phyloP scores from a whole-genome alignment of 495 filamentous ascomycete genomes.

The Lineolata rhizophorae region DNA sequence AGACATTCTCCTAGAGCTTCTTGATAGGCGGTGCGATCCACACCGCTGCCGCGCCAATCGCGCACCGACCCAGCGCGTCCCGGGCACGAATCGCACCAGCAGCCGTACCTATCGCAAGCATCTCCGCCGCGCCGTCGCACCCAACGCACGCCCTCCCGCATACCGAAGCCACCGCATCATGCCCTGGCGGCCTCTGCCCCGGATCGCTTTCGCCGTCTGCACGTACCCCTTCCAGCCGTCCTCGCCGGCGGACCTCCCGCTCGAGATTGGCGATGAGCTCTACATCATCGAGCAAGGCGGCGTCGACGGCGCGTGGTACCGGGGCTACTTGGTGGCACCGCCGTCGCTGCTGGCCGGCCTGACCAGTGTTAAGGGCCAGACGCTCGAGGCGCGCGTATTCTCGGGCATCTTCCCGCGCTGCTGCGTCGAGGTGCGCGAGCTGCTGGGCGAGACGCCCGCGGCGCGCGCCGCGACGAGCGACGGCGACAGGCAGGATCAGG shows the following conservation, averaged over 20 bases:
- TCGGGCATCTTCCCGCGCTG: constrained; percentile 87
- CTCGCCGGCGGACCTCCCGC: constrained; percentile 74
- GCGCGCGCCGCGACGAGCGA: constrained; percentile 9
- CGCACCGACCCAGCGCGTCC: too few relatives aligned
- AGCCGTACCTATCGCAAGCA: too few relatives aligned
- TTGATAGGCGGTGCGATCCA: too few relatives aligned
- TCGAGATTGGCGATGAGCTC: constrained; percentile 92
- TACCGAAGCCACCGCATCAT: too few relatives aligned
- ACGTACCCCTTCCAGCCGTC: constrained; percentile 78
- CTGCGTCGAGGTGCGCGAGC: constrained; percentile 55
- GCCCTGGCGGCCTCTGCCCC: constrained; percentile 93
- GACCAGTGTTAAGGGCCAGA: constrained; percentile 79
- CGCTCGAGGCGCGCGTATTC: constrained; percentile 85
- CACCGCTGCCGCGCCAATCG: too few relatives aligned
- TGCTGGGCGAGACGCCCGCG: constrained; percentile 23
- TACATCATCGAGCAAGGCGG: constrained; percentile 98
- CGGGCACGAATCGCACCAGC: too few relatives aligned
- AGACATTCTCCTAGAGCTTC: too few relatives aligned
- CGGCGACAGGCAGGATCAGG: constrained; percentile 1
- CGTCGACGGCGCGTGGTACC: constrained; percentile 65
- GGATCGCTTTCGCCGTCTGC: constrained; percentile 93
- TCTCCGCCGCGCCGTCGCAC: too few relatives aligned
- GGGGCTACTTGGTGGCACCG: constrained; percentile 85
- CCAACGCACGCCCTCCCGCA: too few relatives aligned
- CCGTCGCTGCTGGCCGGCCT: constrained; percentile 82